Evolutionary conservation across 202 grass and related monocot genomes (phyloP).

Genomic region (Zoysia matrella): DNA sequence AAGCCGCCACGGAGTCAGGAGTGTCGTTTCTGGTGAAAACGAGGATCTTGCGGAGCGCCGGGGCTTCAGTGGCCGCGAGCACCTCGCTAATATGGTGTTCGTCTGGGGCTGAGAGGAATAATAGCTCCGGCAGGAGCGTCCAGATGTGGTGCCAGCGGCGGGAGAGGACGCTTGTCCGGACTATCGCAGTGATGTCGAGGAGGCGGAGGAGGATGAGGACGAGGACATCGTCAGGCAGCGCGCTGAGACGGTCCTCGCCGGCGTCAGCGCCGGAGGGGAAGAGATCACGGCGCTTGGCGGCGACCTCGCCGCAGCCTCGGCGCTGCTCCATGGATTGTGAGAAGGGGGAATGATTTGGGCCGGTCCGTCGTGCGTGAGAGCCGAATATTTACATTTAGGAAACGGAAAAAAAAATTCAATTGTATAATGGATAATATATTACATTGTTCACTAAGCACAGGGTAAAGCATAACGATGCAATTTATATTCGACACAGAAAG

Average conservation of each 20-base stretch:
- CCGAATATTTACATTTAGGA: no score
- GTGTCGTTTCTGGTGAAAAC: not conserved
- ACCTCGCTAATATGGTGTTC: not conserved
- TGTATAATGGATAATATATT: no score
- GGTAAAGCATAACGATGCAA: no score
- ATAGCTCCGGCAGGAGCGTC: not conserved
- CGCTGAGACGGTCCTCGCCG: constrained; percentile 31
- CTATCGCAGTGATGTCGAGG: no score
- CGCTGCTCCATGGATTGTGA: not conserved
- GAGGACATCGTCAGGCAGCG: constrained; percentile 29
- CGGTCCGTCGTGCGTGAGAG: no score
- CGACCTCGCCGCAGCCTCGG: not conserved
- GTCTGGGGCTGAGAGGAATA: not conserved
- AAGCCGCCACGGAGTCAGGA: not conserved
- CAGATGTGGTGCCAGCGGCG: constrained; percentile 17
- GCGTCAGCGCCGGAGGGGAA: not conserved
- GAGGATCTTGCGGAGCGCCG: not conserved
- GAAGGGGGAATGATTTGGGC: not conserved
- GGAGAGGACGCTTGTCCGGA: constrained; percentile 28
- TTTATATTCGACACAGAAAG: no score
- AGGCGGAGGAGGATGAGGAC: no score
- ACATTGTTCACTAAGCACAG: no score
- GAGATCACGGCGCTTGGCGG: not conserved
- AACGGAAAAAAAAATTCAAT: no score
- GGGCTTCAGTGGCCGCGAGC: not conserved